Base-by-base conservation (phyloP, 805 yeast species). In the Ogataea trehalophila region DNA sequence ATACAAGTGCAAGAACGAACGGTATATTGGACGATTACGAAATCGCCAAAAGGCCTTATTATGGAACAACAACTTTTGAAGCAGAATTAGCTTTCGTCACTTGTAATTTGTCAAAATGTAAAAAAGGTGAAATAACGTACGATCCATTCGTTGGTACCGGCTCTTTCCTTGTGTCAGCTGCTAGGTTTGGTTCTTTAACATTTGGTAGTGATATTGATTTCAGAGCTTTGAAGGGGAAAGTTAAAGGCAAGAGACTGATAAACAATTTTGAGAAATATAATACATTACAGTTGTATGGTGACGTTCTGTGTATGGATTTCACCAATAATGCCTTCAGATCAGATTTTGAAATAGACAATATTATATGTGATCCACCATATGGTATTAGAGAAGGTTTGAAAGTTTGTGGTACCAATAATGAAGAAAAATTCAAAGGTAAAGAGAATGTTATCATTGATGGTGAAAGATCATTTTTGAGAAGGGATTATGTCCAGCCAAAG, bases 81-180 rank as follows among this genome's bases (percentile, higher is more conserved):
- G 95, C 97, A 1, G 98, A 94, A 61, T 70, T 94, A 50, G 81
- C 97, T 0, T 68, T 94, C 41, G 85, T 91, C 15, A 85, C 95
- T 31, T 87, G 96, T 59, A 94, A 92, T 59, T 75, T 94, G 44
- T 96, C 87, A 0, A 90, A 86, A 52, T 88, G 85, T 14, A 72
- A 65, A 35, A 72, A 75, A 0, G 85, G 84, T 0, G 77, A 81
- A 45, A 60, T 90, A 4, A 79, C 86, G 61, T 92, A 88, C 61
- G 99, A 94, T 66, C 99, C 99, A 22, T 94, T 94, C 69, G 89
- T 87, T 4, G 99, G 99, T 0, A 94, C 99, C 0, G 99, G 99
- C 0, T 88, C 97, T 18, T 94, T 94, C 60, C 71, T 92, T 37
- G 85, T 89, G 1, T 91, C 97, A 1, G 95, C 90, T 13, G 88